These are phyloP conservation scores for Citrus unshiu DNA, from an alignment of 345 rosid species.

Conservation along the genomic window DNA sequence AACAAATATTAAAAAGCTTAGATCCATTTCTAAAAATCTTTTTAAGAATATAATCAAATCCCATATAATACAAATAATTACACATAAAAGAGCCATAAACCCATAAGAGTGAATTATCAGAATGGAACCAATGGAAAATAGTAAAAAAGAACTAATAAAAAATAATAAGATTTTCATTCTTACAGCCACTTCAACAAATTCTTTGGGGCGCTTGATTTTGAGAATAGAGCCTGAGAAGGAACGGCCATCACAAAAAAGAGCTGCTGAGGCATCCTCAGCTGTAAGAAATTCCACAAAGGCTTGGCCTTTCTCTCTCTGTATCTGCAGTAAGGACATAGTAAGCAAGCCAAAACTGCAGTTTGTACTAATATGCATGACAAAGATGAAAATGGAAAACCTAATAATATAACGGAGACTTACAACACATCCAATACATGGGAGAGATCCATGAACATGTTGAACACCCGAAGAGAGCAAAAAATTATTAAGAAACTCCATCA, in stretches of 20 bases:
- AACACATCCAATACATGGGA: constrained; percentile 88
- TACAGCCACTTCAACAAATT: constrained; percentile 78
- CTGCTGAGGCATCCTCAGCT: constrained; percentile 92
- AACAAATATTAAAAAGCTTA: not conserved
- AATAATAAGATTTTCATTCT: constrained; percentile 34
- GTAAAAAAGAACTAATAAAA: constrained; percentile 3
- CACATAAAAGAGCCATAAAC: constrained; percentile 1
- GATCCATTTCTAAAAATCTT: not conserved
- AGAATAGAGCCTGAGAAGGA: constrained; percentile 58
- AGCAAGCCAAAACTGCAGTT: constrained; percentile 11
- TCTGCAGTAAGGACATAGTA: constrained; percentile 41
- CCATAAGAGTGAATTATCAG: not conserved
- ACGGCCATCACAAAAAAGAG: constrained; percentile 75
- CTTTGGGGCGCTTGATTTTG: constrained; percentile 84
- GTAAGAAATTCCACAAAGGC: constrained; percentile 94
- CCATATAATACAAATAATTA: not conserved
- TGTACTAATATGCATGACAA: constrained; percentile 12
- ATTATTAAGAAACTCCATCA: constrained; percentile 62
- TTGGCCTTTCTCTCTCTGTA: constrained; percentile 75
- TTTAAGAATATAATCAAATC: not conserved
- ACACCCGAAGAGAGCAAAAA: constrained; percentile 62
- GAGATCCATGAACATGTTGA: constrained; percentile 58
- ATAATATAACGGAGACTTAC: constrained; percentile 48
- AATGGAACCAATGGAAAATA: not conserved
- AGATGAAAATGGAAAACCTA: constrained; percentile 13